These are phyloP conservation scores for Phytophthora pinifolia DNA, from an alignment of 352 stramenopile genomes.

Conservation along the genomic window DNA sequence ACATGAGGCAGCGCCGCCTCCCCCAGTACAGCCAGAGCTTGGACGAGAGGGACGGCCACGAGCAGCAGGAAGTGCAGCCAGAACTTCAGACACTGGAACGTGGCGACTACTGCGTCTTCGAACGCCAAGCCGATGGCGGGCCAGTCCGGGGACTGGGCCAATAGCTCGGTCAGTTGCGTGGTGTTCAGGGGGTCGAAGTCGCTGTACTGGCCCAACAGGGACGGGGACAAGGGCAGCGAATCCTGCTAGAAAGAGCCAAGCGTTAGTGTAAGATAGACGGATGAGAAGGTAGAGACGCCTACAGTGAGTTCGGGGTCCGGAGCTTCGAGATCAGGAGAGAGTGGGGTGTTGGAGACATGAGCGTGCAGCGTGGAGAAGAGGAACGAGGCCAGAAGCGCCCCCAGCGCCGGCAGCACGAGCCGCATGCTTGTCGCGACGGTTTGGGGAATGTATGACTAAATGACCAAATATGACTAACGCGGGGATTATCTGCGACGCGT, in stretches of 20 bases:
- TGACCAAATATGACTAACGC: no score
- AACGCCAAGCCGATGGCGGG: conserved; percentile 55
- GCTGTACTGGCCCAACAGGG: conserved; percentile 16
- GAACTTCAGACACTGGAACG: conserved; percentile 60
- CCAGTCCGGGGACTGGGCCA: conserved; percentile 61
- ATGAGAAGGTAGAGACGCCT: not conserved
- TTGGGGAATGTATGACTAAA: no score
- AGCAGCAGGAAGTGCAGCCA: conserved; percentile 63
- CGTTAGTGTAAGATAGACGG: not conserved
- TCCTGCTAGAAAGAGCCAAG: conserved; percentile 15
- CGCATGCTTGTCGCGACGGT: conserved; percentile 18
- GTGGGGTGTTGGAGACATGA: not conserved
- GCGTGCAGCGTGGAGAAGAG: conserved; percentile 18
- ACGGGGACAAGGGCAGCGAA: conserved; percentile 7
- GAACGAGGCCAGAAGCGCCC: conserved; percentile 9
- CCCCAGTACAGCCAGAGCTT: conserved; percentile 37
- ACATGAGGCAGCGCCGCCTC: conserved; percentile 73
- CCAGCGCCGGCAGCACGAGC: conserved; percentile 15
- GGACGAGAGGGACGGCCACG: conserved; percentile 44
- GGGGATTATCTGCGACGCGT: conserved; percentile 2
- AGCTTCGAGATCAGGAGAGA: not conserved
- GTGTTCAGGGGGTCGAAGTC: conserved; percentile 24
- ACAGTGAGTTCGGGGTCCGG: conserved; percentile 19
- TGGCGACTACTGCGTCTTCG: conserved; percentile 49
- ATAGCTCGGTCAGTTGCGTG: conserved; percentile 39